These are phyloP conservation scores for Lachancea sp. DNA, from an alignment of 805 yeast species.

Conservation along the genomic window DNA sequence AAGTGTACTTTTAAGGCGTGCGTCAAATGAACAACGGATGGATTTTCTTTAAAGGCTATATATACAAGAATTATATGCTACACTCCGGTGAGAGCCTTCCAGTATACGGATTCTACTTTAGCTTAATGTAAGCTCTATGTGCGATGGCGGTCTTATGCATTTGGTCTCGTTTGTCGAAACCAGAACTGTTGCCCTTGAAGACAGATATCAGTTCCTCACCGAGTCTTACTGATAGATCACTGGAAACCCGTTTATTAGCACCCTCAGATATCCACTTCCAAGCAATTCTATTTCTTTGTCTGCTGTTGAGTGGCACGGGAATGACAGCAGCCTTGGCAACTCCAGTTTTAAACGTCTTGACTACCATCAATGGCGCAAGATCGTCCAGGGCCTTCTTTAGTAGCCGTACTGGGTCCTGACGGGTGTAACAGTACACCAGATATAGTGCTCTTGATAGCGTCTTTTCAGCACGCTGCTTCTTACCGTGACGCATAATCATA, in stretches of 20 bases:
- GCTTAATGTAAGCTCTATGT: slow-evolving; percentile 71
- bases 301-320: slow-evolving; percentile 75
- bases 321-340: slow-evolving; percentile 75
- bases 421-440: slow-evolving; percentile 48
- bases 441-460: slow-evolving; percentile 72
- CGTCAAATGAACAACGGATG: no score
- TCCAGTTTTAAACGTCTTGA: slow-evolving; percentile 73
- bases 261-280: slow-evolving; percentile 89
- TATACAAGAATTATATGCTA: slow-evolving; percentile 3
- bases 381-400: slow-evolving; percentile 70
- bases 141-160: slow-evolving; percentile 84
- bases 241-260: slow-evolving; percentile 67
- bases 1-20: not conserved
- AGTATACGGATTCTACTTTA: slow-evolving; percentile 23
- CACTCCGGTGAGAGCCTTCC: not conserved
- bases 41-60: not conserved
- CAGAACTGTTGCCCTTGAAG: slow-evolving; percentile 68
- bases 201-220: slow-evolving; percentile 85
- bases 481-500: slow-evolving; percentile 88
- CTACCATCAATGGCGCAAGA: slow-evolving; percentile 77
- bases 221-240: slow-evolving; percentile 78
- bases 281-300: slow-evolving; percentile 82
- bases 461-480: slow-evolving; percentile 72
- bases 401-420: slow-evolving; percentile 74
- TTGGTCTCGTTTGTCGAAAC: slow-evolving; percentile 74